phyloP scores from a whole-genome alignment of 176 grass and related monocot species.

The Cymbopogon citratus region DNA sequence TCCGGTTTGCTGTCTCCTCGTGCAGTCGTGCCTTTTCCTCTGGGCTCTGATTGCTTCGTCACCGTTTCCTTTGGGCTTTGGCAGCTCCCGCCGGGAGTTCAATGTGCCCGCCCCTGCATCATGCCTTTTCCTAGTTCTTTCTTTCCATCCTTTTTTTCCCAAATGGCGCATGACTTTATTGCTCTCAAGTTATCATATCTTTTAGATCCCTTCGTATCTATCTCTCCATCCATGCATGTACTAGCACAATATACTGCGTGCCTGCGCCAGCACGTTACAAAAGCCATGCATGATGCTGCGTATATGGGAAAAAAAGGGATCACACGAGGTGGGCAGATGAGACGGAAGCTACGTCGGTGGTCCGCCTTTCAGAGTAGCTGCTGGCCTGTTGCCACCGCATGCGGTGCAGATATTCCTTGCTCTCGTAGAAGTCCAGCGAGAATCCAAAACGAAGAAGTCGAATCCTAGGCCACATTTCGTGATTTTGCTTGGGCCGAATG shows the following conservation, averaged over 20 bases:
- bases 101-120: too few relatives aligned
- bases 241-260: too few relatives aligned
- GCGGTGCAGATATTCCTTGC: not conserved
- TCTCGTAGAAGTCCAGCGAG: not conserved
- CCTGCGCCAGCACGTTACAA: not conserved
- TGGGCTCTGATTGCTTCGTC: too few relatives aligned
- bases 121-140: not conserved
- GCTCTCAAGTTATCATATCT: not conserved
- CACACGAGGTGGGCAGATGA: not conserved
- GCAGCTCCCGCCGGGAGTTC: not conserved
- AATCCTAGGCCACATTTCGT: not conserved
- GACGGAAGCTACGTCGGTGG: conserved; percentile 35
- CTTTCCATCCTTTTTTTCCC: not conserved
- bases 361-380: conserved; percentile 6
- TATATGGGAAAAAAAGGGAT: not conserved
- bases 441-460: not conserved
- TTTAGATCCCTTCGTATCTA: too few relatives aligned
- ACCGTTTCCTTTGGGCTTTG: not conserved
- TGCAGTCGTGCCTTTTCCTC: not conserved
- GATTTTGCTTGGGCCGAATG: not conserved
- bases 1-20: not conserved
- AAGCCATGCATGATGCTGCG: not conserved
- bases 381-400: not conserved
- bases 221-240: too few relatives aligned
- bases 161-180: not conserved